Base-by-base conservation (phyloP, 371 early-diverging fungal genomes). In the Mucor circinelloides region DNA sequence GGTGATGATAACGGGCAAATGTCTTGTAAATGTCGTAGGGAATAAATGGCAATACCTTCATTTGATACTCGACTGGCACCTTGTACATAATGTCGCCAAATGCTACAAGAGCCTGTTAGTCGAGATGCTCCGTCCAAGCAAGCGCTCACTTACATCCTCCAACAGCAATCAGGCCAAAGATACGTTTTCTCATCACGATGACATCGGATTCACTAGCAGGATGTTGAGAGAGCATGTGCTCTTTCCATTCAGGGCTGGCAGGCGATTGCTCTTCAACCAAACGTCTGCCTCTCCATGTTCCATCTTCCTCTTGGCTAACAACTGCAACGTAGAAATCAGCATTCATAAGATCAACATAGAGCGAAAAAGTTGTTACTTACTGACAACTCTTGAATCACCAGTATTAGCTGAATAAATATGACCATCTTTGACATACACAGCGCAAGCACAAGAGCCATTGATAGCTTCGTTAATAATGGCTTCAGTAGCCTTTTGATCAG, bases 71-170 rank as follows among this genome's bases (percentile, higher is more conserved):
- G 17, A 76, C 67, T 63, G 89, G 81, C 78, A 93, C 94, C 73
- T 95, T 94, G 84, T 92, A 93, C 66, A 92, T 82, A 30, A 88
- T 87, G 70, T 92, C 92, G 67, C 95, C 95, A 78, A 95, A 92
- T 6, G 91, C 90, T 82, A 28, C 46, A 5, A 2, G 25, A 12
- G 12, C 10, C 17, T 40, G 27, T 52, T 8, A 52, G 27, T 5
- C 4, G 4, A 52, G 1, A 25, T 3, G 15, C 5, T 3, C 4
- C 25, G 3, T 52, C 23, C 4, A 10, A 12, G 3, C 23, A 12
- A 23, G n/a, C 2, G 27, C 15, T 15, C 36, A 67, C 77, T 72
- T 76, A 82, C 80, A 80, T 75, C 83, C 83, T 52, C 83, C 83
- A 0, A 83, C 83, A 23, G 83, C 83, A 74, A 83, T 83, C 50